Evolutionary conservation across 768 basidiomycete genomes (phyloP).

Genomic region (Amanita exitialis): DNA sequence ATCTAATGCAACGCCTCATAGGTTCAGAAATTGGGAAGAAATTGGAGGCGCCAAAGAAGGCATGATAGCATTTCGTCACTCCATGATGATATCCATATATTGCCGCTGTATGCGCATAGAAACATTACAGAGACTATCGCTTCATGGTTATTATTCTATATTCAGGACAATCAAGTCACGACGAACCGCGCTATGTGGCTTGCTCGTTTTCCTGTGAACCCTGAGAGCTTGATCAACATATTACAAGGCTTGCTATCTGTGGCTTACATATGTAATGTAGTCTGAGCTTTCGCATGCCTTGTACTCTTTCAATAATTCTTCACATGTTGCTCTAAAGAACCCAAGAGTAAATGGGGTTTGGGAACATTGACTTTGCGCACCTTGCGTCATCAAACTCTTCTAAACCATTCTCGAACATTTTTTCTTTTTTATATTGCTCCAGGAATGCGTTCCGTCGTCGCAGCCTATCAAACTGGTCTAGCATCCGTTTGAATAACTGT

Average conservation of each 20-base stretch:
- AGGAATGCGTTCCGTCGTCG: constrained; percentile 87
- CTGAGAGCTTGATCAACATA: neutral
- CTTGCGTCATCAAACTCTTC: constrained; percentile 98
- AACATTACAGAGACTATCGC: neutral
- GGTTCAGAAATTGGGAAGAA: constrained; percentile 82
- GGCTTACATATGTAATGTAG: constrained; percentile 77
- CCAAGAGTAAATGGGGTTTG: neutral
- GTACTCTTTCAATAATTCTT: constrained; percentile 88
- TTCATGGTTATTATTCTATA: neutral
- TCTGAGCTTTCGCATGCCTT: constrained; percentile 93
- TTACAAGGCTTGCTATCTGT: constrained; percentile 9
- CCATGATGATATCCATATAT: neutral
- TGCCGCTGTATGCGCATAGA: constrained; percentile 1
- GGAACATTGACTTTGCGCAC: constrained; percentile 27
- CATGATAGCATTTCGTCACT: constrained; percentile 23
- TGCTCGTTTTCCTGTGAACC: constrained; percentile 7
- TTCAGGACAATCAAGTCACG: neutral
- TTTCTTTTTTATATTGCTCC: constrained; percentile 96
- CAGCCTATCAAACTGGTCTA: constrained; percentile 89
- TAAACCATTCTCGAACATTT: constrained; percentile 86
- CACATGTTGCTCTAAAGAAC: constrained; percentile 60
- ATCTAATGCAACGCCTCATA: constrained; percentile 18
- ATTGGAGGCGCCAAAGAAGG: constrained; percentile 69
- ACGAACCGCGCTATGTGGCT: neutral
- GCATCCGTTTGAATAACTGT: constrained; percentile 90